Evolutionary conservation across 495 filamentous ascomycete species (phyloP).

Genomic region (Entonaema liquescens): DNA sequence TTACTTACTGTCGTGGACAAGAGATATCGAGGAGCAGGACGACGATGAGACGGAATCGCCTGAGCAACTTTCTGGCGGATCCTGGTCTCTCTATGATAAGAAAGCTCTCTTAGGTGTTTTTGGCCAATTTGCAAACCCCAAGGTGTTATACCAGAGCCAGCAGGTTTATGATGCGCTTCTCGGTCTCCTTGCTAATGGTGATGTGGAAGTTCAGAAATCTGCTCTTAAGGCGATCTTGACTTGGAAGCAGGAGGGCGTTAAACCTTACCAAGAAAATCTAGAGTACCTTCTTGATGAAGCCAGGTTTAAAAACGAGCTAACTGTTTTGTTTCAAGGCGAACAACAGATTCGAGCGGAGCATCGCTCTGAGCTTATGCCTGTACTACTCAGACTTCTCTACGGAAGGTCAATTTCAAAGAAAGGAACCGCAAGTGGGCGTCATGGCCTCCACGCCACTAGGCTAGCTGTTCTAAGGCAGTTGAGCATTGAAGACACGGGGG

Average conservation of each 20-base stretch:
- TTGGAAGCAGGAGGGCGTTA: slow-evolving; percentile 82
- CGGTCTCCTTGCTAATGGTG: slow-evolving; percentile 80
- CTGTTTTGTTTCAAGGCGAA: slow-evolving; percentile 84
- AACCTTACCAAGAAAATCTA: slow-evolving; percentile 84
- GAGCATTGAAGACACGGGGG: slow-evolving; percentile 68
- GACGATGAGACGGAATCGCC: slow-evolving; percentile 46
- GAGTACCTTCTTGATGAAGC: slow-evolving; percentile 90
- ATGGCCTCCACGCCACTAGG: slow-evolving; percentile 71
- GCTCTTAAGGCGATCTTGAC: slow-evolving; percentile 85
- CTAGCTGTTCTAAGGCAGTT: slow-evolving; percentile 62
- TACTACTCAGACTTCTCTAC: slow-evolving; percentile 88
- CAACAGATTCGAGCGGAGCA: slow-evolving; percentile 79
- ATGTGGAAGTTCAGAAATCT: slow-evolving; percentile 85
- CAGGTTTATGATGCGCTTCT: slow-evolving; percentile 80
- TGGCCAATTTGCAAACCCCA: slow-evolving; percentile 83
- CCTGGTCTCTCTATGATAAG: slow-evolving; percentile 68
- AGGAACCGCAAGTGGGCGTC: slow-evolving; percentile 67
- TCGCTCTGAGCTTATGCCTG: slow-evolving; percentile 74
- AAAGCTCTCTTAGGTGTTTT: slow-evolving; percentile 85
- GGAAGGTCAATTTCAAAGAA: slow-evolving; percentile 86
- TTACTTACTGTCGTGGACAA: slow-evolving; percentile 80
- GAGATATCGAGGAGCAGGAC: slow-evolving; percentile 57
- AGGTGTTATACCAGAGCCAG: slow-evolving; percentile 76
- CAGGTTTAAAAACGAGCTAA: slow-evolving; percentile 89
- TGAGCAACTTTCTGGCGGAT: slow-evolving; percentile 63